phyloP scores from a whole-genome alignment of 805 yeast species.

The Kluyveromyces lactis region DNA sequence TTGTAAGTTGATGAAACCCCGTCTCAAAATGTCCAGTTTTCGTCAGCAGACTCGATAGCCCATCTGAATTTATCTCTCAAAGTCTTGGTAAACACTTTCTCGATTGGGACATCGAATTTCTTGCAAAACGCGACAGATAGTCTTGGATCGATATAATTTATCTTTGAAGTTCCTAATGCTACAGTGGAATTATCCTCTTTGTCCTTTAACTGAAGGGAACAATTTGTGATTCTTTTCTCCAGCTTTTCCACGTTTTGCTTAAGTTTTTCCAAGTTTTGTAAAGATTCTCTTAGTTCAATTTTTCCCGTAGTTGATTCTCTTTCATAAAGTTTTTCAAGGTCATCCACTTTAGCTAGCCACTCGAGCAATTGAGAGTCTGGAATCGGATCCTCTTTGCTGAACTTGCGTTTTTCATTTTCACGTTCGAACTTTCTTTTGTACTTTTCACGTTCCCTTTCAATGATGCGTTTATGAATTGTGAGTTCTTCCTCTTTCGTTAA shows the following conservation, averaged over 20 bases:
- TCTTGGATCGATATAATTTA: conserved; percentile 93
- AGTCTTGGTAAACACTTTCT: conserved; percentile 84
- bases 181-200: conserved; percentile 92
- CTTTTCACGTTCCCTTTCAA: conserved; percentile 60
- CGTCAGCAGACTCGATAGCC: conserved; percentile 91
- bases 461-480: conserved; percentile 47
- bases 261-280: conserved; percentile 55
- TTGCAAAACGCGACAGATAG: conserved; percentile 83
- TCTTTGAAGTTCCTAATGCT: conserved; percentile 85
- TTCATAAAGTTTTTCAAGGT: conserved; percentile 40
- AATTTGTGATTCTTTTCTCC: conserved; percentile 61
- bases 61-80: conserved; percentile 87
- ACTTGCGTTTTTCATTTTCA: conserved; percentile 66
- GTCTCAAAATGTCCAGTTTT: conserved; percentile 77
- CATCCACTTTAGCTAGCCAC: conserved; percentile 48
- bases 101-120: conserved; percentile 81
- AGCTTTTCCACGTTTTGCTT: conserved; percentile 61
- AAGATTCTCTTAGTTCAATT: conserved; percentile 46
- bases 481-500: conserved; percentile 56
- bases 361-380: conserved; percentile 51
- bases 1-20: too few species aligned
- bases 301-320: conserved; percentile 52
- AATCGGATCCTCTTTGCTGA: conserved; percentile 46
- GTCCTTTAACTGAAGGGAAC: conserved; percentile 72
- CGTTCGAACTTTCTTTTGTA: conserved; percentile 55